Base-by-base conservation (phyloP, 1,139 yeast species). In the Tardiomyces blankii region DNA sequence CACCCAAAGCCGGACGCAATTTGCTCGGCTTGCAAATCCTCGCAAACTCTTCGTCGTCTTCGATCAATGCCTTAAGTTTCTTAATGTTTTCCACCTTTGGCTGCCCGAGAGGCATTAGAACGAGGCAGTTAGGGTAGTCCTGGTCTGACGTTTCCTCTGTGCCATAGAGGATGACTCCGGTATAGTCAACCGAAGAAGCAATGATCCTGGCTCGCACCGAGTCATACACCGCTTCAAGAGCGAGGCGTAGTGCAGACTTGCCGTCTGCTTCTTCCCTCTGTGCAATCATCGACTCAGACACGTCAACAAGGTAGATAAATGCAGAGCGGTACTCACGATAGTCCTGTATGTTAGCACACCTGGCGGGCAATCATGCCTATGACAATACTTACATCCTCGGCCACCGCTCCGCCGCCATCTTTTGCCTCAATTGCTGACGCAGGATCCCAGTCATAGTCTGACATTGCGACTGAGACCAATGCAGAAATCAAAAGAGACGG, bases 91-190 rank as follows among this genome's bases (percentile, higher is more conserved):
- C 51, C 2, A 62, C 57, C 19, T 54, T 54, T 2, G 69, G 70
- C 14, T 54, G 53, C 2, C 59, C 62, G 18, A 66, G 50, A 2
- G 53, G 53, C 47, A 66, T 49, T 16, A 66, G 42, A 13, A 54
- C 50, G 4, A 48, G 47, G 38, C 57, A 51, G 16, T 48, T 48
- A 3, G 53, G 52, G 28, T 49, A 48, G 23, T 54, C 49, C 12
- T 46, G 50, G 28, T 52, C 56, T 11, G 47, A 35, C 3, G 50
- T 44, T 16, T 48, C 51, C 13, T 53, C 53, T 13, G 58, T 53
- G 3, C 68, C 67, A 45, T 55, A 66, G 6, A 67, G 51, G 19
- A 65, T 40, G 13, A 66, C 54, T 4, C 70, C 71, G 7, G 64
- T 51, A 39, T 51, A 59, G 44, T 62, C 65, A 3, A 48, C 48